A percentile compares a stretch with the other conserved stretches of the same genome.
Evolutionary conservation across 768 basidiomycete genomes (phyloP).

Genomic region (Suillus discolor): DNA sequence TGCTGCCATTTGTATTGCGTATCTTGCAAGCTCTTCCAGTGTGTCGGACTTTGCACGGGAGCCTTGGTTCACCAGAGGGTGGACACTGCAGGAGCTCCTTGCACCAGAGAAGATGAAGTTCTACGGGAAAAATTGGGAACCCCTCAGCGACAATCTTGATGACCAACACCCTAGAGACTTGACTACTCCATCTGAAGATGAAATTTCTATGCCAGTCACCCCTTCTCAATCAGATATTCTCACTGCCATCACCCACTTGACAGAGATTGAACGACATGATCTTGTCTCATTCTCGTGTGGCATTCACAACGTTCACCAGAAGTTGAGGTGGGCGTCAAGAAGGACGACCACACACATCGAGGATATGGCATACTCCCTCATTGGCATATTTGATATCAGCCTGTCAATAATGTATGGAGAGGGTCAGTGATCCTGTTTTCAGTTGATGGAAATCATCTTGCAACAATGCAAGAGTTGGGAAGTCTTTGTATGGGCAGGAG

Average conservation of each 20-base stretch:
- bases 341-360: constrained; percentile 26
- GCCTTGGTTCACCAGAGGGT: constrained; percentile 27
- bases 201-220: constrained; percentile 14
- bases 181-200: constrained; percentile 1
- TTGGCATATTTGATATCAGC: constrained; percentile 25
- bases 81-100: constrained; percentile 20
- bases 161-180: constrained; percentile 13
- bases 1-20: constrained; percentile 25
- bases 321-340: constrained; percentile 27
- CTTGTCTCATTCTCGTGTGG: constrained; percentile 16
- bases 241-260: constrained; percentile 12
- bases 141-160: constrained; percentile 11
- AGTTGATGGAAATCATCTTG: constrained; percentile 16
- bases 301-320: constrained; percentile 19
- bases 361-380: constrained; percentile 27
- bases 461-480: constrained; percentile 11
- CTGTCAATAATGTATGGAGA: constrained; percentile 29
- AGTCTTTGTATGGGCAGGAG: constrained; percentile 12
- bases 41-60: constrained; percentile 16
- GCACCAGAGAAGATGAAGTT: constrained; percentile 20
- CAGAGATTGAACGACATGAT: constrained; percentile 17
- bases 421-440: constrained; percentile 23
- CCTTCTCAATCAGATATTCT: constrained; percentile 11
- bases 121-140: constrained; percentile 22
- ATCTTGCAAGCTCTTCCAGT: constrained; percentile 18